Base-by-base conservation (phyloP, 2,329 filamentous ascomycete genomes). In the Blumeriella jaapii region DNA sequence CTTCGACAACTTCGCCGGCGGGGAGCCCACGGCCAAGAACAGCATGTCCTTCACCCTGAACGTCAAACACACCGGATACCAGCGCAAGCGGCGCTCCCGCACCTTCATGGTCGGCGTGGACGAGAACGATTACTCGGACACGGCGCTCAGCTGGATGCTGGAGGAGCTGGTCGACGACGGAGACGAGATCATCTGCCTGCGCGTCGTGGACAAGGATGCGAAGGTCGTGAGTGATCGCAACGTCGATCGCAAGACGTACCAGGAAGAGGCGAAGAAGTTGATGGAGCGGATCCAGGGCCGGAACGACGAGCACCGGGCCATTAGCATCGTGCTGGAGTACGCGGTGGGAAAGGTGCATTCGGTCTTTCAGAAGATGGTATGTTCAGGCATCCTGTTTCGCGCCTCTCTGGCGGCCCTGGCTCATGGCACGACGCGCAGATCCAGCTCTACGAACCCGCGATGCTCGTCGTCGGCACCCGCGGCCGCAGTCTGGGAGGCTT, bases 161-260 rank as follows among this genome's bases (percentile, higher is more conserved):
- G 78, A 83, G 48, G 78, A 83, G 55, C 60, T 84, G 34, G 78
- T 83, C n/a, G 78, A 83, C 48, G 79, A 83, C 55, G 78, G 78
- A 3, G 79, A 84, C 49, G 77, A 83, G 55, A 76, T 84, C 38
- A 76, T 84, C 18, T 84, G 79, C 55, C 58, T 84, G 32, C 64
- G 78, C 36, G 78, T 82, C 2, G 70, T 84, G 15, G 78, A 82
- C 49, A 80, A 79, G 53, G 76, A 82, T 50, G 71, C 74, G 33
- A 74, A 71, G 45, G 71, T 81, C 43, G 71, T 72, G 24, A 71
- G 65, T 38, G 74, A 78, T 41, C 59, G 61, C 8, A 70, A 65
- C 34, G 60, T 76, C 7, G 70, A 78, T 46, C 65, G 66, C 40
- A 68, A 68, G n/a, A 63, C 65, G 37, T 82, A 83, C 52, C 67